These are phyloP conservation scores for Coelastrella sp. DNA, from an alignment of 139 green algal species.

Conservation along the genomic window DNA sequence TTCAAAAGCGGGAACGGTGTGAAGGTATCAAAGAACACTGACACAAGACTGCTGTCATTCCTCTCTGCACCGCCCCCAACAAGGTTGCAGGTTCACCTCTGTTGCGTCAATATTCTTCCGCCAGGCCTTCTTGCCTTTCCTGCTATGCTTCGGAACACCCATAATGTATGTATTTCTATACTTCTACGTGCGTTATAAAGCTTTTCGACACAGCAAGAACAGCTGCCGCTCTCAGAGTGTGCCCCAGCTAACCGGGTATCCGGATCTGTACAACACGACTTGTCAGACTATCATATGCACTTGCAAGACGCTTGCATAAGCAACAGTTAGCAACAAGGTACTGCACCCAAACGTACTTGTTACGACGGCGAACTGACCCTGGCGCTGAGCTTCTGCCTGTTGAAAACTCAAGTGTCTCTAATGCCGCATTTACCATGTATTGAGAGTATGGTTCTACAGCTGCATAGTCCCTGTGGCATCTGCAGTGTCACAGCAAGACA, in stretches of 20 bases:
- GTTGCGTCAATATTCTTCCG: conserved; percentile 69
- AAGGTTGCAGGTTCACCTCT: conserved; percentile 44
- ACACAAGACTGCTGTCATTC: too few species aligned
- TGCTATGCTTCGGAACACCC: conserved; percentile 18
- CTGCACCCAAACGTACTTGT: too few species aligned
- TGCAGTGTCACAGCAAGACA: too few species aligned
- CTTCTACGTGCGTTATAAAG: background rate
- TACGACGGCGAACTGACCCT: background rate
- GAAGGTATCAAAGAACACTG: too few species aligned
- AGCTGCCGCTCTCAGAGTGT: background rate
- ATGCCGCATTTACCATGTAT: background rate
- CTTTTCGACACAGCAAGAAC: background rate
- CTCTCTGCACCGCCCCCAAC: too few species aligned
- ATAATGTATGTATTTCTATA: background rate
- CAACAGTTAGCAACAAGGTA: background rate
- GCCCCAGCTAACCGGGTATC: too few species aligned
- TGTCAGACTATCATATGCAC: background rate
- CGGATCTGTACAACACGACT: background rate
- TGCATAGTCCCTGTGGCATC: too few species aligned
- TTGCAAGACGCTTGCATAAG: background rate
- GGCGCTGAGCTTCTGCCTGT: background rate
- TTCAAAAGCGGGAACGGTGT: too few species aligned
- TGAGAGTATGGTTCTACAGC: background rate
- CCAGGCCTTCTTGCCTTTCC: conserved; percentile 76
- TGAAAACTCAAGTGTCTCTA: background rate